Base-by-base conservation (phyloP, 495 filamentous ascomycete genomes). In the Talaromyces nanjingensis region DNA sequence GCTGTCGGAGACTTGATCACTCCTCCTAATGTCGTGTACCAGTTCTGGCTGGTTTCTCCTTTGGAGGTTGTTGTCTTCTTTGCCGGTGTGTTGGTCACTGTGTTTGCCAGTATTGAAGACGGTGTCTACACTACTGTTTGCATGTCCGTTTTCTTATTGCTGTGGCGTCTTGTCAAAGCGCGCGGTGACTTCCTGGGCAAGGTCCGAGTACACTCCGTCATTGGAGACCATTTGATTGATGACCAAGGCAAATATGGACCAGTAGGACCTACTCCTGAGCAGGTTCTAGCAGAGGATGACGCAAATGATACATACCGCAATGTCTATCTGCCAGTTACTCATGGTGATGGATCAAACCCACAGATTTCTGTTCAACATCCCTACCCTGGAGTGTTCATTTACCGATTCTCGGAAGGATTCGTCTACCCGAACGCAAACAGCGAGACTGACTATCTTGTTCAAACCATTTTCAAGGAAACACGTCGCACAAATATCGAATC, bases 1-100 rank as follows among this genome's bases (percentile, higher is more conserved):
- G 94, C 96, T 22, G 94, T 98, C 24, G 91, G 91, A 63, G 94
- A 98, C 69, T 74, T 98, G 57, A 93, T 98, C 75, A 97, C 96
- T 0, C 86, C 93, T 2, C 94, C 96, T 6, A 93, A 96, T 71
- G 92, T 89, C 1, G 82, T 98, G 6, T 98, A 97, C 75, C 90
- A 94, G 71, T 98, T 98, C 79, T 98, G 96, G 94, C 80, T 87
- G 8, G 89, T 97, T 12, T 92, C 90, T 6, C 94, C 96, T 0
- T 70, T 98, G 2, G 94, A 98, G 70, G 90, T 92, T 2, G 59
- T 93, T 29, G 93, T 98, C 69, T 98, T 98, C 82, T 96, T 98
- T 72, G 85, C 90, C 18, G 94, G 94, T 70, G 94, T 98, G 7
- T 62, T 98, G 42, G 90, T 98, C 18, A 97, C 93, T 1, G 74